Conservation (phyloP, 352 stramenopile genomes). For the Globisporangium cederbergense region DNA sequence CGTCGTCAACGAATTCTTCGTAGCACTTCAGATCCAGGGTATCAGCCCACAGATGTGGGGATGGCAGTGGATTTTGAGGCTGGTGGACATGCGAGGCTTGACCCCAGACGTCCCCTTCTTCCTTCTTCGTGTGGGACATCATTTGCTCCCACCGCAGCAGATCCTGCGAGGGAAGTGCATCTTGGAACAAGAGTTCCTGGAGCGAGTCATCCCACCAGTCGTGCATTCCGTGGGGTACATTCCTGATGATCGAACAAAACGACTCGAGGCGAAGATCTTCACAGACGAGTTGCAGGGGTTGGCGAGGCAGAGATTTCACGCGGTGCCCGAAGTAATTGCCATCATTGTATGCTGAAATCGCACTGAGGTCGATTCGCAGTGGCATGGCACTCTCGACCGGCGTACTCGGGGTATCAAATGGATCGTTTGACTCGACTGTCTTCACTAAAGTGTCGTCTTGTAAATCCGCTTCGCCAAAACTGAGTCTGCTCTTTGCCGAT, state of each 20-base stretch:
- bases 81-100: neutral
- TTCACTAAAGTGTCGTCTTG: neutral
- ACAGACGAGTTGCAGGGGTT: slow-evolving; percentile 19
- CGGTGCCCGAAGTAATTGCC: neutral
- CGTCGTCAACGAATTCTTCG: slow-evolving; percentile 22
- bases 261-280: slow-evolving; percentile 8
- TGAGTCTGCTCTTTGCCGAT: slow-evolving; percentile 1
- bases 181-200: slow-evolving; percentile 34
- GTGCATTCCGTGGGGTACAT: slow-evolving; percentile 16
- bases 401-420: neutral
- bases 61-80: neutral
- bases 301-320: neutral
- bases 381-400: neutral
- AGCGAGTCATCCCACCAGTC: slow-evolving; percentile 47
- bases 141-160: slow-evolving; percentile 49
- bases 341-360: neutral
- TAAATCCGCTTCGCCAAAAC: slow-evolving; percentile 3
- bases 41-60: neutral
- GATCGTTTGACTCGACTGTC: neutral
- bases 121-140: slow-evolving; percentile 2
- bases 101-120: slow-evolving; percentile 11
- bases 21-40: slow-evolving; percentile 29
- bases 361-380: slow-evolving; percentile 7
- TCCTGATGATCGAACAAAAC: slow-evolving; percentile 8
- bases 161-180: slow-evolving; percentile 32